These are phyloP conservation scores for Penicillium janthinellum DNA, from an alignment of 2,329 filamentous ascomycete genomes.

Conservation along the genomic window DNA sequence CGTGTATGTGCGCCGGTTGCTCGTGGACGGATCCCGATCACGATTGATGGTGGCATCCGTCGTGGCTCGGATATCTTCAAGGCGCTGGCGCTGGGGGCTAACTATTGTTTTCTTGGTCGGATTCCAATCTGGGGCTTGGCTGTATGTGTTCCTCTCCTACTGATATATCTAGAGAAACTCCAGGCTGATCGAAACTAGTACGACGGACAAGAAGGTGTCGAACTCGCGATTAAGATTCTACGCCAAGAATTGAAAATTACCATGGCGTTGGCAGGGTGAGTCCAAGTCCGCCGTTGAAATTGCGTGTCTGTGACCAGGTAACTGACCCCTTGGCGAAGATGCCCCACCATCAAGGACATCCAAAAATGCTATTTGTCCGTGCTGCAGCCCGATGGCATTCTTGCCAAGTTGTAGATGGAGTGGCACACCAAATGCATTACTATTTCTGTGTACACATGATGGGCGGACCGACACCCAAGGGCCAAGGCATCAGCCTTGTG, in stretches of 20 bases:
- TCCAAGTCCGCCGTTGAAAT: background rate
- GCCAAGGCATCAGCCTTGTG: background rate
- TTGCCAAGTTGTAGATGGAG: slow-evolving; percentile 29
- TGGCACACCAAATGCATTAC: background rate
- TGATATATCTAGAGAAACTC: background rate
- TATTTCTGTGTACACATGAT: background rate
- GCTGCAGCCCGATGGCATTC: slow-evolving; percentile 30
- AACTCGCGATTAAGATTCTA: slow-evolving; percentile 36
- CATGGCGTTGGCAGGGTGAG: slow-evolving; percentile 38
- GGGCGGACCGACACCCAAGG: background rate
- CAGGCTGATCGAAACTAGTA: slow-evolving; percentile 23
- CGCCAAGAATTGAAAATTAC: slow-evolving; percentile 35
- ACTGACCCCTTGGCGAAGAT: slow-evolving; percentile 18
- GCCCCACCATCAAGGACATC: slow-evolving; percentile 34
- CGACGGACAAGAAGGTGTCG: slow-evolving; percentile 39
- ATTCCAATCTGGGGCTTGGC: slow-evolving; percentile 27
- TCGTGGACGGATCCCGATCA: slow-evolving; percentile 35
- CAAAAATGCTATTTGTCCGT: slow-evolving; percentile 32
- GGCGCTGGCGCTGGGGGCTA: slow-evolving; percentile 38
- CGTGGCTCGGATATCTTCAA: slow-evolving; percentile 43
- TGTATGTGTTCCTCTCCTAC: background rate
- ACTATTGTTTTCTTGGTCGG: slow-evolving; percentile 36
- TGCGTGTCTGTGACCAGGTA: background rate
- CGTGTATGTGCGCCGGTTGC: slow-evolving; percentile 29
- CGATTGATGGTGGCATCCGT: slow-evolving; percentile 40